phyloP scores from a whole-genome alignment of 257 asterid genomes.

The Solanum bukasovii region DNA sequence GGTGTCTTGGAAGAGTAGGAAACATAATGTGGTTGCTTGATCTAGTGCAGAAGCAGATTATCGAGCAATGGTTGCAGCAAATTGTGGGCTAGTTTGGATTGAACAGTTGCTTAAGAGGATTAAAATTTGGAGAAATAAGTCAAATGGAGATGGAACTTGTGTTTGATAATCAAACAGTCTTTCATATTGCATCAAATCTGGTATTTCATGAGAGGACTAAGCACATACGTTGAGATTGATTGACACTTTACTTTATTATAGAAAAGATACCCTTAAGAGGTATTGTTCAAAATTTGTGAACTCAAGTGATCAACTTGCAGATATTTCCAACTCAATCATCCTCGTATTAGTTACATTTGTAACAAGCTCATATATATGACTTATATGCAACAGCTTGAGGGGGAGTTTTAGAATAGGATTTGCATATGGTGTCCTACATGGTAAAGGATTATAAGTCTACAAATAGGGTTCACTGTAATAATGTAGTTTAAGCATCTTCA shows the following conservation, averaged over 20 bases:
- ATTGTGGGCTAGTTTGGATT: neutral
- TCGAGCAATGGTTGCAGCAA: neutral
- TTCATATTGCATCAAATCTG: neutral
- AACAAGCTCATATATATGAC: neutral
- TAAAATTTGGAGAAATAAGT: neutral
- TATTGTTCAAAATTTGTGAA: neutral
- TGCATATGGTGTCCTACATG: neutral
- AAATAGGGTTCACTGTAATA: neutral
- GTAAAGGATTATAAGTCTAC: neutral
- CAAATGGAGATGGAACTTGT: neutral
- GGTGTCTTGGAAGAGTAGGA: neutral
- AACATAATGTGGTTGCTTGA: neutral
- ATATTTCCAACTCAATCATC: neutral
- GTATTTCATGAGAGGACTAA: neutral
- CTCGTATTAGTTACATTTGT: neutral
- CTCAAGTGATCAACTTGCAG: neutral
- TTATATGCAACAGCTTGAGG: neutral
- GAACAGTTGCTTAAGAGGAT: neutral
- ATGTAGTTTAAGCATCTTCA: neutral
- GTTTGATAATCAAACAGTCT: neutral
- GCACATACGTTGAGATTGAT: neutral
- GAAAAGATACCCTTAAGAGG: neutral
- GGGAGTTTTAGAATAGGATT: neutral
- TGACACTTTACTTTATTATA: neutral
- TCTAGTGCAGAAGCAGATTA: neutral